phyloP scores from a whole-genome alignment of 345 rosid genomes.

The Pelargonium nanum region DNA sequence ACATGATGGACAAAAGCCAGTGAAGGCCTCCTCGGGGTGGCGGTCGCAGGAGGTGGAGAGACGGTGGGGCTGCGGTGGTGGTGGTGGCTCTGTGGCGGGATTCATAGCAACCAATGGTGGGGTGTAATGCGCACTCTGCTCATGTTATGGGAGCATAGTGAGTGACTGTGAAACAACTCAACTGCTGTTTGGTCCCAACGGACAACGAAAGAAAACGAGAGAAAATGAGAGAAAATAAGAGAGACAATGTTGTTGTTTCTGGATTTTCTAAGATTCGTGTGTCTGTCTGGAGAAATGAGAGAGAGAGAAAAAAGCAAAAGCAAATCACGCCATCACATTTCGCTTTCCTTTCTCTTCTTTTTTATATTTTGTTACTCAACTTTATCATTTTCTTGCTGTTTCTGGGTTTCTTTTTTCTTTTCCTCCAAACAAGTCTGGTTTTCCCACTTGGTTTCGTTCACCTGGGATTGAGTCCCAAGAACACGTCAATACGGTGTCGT shows the following conservation, averaged over 20 bases:
- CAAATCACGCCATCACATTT: constrained; percentile 37
- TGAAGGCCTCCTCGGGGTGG: constrained; percentile 82
- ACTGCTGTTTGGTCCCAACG: constrained; percentile 80
- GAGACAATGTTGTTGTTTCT: constrained; percentile 8
- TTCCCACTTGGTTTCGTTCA: constrained; percentile 12
- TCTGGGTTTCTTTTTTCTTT: constrained; percentile 31
- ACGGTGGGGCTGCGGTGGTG: constrained; percentile 78
- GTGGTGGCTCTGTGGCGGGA: constrained; percentile 65
- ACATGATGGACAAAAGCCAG: constrained; percentile 91
- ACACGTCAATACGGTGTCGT: background rate
- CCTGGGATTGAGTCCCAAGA: background rate
- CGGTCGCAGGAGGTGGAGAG: constrained; percentile 78
- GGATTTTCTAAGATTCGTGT: constrained; percentile 57
- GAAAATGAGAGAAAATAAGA: background rate
- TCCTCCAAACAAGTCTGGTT: constrained; percentile 2
- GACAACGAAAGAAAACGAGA: constrained; percentile 27
- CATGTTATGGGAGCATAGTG: constrained; percentile 32
- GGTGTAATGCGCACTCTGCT: constrained; percentile 38
- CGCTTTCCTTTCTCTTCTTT: constrained; percentile 27
- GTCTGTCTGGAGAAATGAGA: no score
- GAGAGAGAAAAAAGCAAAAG: constrained; percentile 35
- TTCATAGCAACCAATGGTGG: constrained; percentile 72
- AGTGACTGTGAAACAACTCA: background rate
- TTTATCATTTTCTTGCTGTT: constrained; percentile 3
- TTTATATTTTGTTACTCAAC: background rate